A percentile compares a stretch with the other conserved stretches of the same genome.
phyloP scores from a whole-genome alignment of 495 filamentous ascomycete species.

The Hypoxylon fuscum region DNA sequence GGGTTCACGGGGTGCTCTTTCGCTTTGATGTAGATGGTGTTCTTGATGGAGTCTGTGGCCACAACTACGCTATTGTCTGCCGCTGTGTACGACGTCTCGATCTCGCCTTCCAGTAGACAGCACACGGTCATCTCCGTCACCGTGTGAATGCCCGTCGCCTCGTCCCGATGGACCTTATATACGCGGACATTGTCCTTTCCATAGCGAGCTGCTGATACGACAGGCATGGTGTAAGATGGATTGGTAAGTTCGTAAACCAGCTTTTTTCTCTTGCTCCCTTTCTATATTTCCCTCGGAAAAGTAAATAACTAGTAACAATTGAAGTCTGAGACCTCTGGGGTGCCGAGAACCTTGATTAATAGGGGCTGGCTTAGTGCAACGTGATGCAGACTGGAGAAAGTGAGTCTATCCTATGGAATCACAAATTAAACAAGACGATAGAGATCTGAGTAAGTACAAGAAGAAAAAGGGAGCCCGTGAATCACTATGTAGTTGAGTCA shows the following conservation, averaged over 20 bases:
- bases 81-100: conserved; percentile 90
- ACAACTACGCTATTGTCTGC: conserved; percentile 97
- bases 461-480: conserved; percentile 10
- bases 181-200: conserved; percentile 99
- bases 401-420: conserved; percentile 32
- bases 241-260: background rate
- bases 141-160: conserved; percentile 76
- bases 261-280: conserved; percentile 9
- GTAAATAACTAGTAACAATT: conserved; percentile 11
- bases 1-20: conserved; percentile 94
- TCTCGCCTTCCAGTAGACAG: conserved; percentile 87
- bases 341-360: conserved; percentile 21
- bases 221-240: conserved; percentile 60
- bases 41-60: conserved; percentile 97
- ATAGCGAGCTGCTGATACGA: conserved; percentile 79
- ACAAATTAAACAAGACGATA: conserved; percentile 22
- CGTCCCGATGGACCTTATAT: conserved; percentile 87
- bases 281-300: background rate
- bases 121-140: conserved; percentile 96
- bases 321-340: conserved; percentile 5
- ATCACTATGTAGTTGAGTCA: conserved; percentile 22
- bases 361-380: conserved; percentile 19
- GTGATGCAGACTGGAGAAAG: conserved; percentile 25
- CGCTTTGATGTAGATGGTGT: conserved; percentile 92
- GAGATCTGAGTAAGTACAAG: background rate